phyloP scores from a whole-genome alignment of 306 rosid genomes.

The Quercus cerris region DNA sequence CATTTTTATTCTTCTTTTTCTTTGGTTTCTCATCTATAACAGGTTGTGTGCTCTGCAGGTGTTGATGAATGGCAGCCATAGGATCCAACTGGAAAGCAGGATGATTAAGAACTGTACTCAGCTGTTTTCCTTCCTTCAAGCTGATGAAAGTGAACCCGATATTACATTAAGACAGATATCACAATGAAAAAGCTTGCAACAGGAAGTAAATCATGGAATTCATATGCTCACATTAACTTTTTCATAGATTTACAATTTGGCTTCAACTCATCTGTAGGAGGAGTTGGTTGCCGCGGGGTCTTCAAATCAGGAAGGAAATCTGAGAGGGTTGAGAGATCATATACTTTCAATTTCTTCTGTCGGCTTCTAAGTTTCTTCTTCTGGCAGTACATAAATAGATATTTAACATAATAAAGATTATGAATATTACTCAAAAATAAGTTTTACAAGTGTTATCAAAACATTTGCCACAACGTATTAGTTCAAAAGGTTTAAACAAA shows the following conservation, averaged over 20 bases:
- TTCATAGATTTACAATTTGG: slow-evolving; percentile 56
- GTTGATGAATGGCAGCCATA: slow-evolving; percentile 47
- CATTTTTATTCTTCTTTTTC: slow-evolving; percentile 55
- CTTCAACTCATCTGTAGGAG: slow-evolving; percentile 35
- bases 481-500: neutral
- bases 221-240: slow-evolving; percentile 56
- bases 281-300: slow-evolving; percentile 22
- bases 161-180: neutral
- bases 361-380: slow-evolving; percentile 53
- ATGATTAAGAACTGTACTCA: slow-evolving; percentile 51
- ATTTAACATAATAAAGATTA: neutral
- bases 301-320: slow-evolving; percentile 66
- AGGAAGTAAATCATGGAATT: slow-evolving; percentile 12
- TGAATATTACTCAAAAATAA: neutral
- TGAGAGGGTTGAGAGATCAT: slow-evolving; percentile 59
- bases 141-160: slow-evolving; percentile 38
- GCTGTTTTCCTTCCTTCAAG: slow-evolving; percentile 56
- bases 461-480: neutral
- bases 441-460: neutral
- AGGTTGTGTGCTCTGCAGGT: slow-evolving; percentile 62
- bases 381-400: slow-evolving; percentile 6
- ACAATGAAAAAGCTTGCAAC: slow-evolving; percentile 10
- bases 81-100: slow-evolving; percentile 60
- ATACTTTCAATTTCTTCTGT: slow-evolving; percentile 67
- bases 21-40: slow-evolving; percentile 48